These are phyloP conservation scores for Davidsoniella virescens DNA, from an alignment of 2,329 filamentous ascomycete species.

Conservation along the genomic window DNA sequence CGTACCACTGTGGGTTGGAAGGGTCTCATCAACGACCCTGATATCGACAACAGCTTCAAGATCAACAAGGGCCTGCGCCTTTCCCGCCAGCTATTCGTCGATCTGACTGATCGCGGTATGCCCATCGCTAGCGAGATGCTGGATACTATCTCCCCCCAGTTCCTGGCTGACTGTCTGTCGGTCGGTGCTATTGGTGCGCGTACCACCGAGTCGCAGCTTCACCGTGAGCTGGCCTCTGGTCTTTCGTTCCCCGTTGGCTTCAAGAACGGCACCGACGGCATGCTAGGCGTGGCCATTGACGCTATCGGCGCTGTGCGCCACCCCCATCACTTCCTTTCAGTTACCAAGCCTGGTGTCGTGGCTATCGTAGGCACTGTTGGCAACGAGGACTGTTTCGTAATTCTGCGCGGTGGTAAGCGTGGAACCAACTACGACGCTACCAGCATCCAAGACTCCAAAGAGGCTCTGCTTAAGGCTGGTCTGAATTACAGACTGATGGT, in stretches of 20 bases:
- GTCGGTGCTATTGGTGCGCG: conserved; percentile 90
- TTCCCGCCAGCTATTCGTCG: conserved; percentile 79
- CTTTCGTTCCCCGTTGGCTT: conserved; percentile 95
- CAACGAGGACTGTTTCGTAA: conserved; percentile 95
- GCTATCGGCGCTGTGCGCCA: conserved; percentile 86
- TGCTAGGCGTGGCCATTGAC: conserved; percentile 77
- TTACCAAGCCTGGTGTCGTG: conserved; percentile 89
- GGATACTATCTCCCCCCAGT: conserved; percentile 95
- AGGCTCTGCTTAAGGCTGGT: conserved; percentile 56
- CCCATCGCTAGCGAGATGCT: conserved; percentile 95
- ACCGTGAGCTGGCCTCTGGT: conserved; percentile 85
- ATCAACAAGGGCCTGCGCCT: conserved; percentile 93
- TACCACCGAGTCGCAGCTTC: conserved; percentile 89
- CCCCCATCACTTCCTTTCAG: conserved; percentile 91
- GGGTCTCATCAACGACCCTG: conserved; percentile 94
- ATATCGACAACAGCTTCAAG: conserved; percentile 96
- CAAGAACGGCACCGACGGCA: conserved; percentile 97
- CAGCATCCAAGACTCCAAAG: conserved; percentile 72
- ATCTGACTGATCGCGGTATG: conserved; percentile 84
- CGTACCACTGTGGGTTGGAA: conserved; percentile 98
- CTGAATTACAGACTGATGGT: conserved; percentile 76
- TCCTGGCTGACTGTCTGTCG: conserved; percentile 79
- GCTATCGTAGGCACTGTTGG: conserved; percentile 88
- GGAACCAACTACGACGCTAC: conserved; percentile 86
- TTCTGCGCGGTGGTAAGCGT: conserved; percentile 78